Percentiles rank a stretch among this genome's conserved stretches.
phyloP scores from a whole-genome alignment of 768 basidiomycete species.

The Suillus cothurnatus region DNA sequence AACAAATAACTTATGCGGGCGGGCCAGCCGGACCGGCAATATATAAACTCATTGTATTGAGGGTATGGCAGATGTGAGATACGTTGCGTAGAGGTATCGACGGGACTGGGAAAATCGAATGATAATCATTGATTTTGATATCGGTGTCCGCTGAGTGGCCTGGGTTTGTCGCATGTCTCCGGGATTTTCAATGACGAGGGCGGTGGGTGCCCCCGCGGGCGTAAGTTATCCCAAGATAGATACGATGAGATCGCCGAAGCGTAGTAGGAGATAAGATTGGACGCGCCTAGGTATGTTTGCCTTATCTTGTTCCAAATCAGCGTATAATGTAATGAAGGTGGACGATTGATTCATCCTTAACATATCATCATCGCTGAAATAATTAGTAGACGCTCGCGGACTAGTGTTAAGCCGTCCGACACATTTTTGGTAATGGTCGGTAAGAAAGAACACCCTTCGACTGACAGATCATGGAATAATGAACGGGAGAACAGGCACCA shows the following conservation, averaged over 20 bases:
- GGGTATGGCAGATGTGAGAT: background rate
- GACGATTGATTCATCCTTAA: background rate
- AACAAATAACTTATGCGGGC: background rate
- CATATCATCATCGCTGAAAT: constrained; percentile 1
- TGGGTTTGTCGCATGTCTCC: background rate
- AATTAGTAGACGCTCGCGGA: constrained; percentile 2
- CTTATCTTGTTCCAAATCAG: constrained; percentile 1
- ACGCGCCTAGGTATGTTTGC: background rate
- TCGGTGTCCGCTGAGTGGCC: background rate
- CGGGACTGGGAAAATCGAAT: background rate
- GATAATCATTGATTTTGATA: background rate
- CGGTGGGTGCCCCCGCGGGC: background rate
- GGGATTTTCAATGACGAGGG: no score
- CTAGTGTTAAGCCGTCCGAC: constrained; percentile 2
- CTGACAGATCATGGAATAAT: constrained; percentile 1
- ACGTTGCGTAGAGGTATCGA: background rate
- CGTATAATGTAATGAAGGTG: background rate
- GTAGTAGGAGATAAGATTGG: background rate
- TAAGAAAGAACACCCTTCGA: background rate
- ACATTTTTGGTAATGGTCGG: background rate
- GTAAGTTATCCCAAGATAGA: background rate
- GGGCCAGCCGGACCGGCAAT: background rate
- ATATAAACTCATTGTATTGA: background rate
- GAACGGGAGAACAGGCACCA: background rate
- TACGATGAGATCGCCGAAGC: background rate